A percentile compares a stretch with the other conserved stretches of the same genome.
Evolutionary conservation across 2,329 filamentous ascomycete species (phyloP).

Genomic region (Aureobasidium zeae): DNA sequence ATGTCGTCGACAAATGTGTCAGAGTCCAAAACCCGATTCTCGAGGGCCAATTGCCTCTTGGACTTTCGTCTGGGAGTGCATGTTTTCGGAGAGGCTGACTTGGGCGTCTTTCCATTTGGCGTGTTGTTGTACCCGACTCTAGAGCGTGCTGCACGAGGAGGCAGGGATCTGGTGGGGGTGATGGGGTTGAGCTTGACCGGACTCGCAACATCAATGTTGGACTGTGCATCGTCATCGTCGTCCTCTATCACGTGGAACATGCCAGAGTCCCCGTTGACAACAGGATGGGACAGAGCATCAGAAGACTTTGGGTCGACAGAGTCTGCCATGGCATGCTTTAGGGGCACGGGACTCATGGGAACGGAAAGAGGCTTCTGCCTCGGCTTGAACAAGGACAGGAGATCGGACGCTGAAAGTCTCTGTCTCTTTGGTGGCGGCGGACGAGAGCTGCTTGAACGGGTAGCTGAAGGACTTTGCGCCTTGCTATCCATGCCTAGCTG

Average conservation of each 20-base stretch:
- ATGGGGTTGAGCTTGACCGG: neutral
- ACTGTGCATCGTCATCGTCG: conserved; percentile 8
- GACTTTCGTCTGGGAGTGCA: conserved; percentile 14
- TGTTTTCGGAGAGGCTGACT: neutral
- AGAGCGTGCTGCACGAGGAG: conserved; percentile 22
- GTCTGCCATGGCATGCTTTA: neutral
- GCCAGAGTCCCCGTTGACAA: no score
- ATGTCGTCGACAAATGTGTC: neutral
- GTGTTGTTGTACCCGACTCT: conserved; percentile 22
- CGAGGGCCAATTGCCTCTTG: conserved; percentile 13
- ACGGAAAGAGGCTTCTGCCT: neutral
- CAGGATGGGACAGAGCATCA: no score
- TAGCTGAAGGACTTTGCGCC: neutral
- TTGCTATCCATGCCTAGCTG: no score
- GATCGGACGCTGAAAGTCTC: conserved; percentile 5
- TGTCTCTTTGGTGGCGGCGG: conserved; percentile 2
- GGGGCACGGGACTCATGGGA: neutral
- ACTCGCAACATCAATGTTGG: conserved; percentile 10
- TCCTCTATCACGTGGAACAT: neutral
- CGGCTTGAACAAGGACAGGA: conserved; percentile 14
- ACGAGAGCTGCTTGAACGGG: neutral
- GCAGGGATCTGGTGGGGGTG: conserved; percentile 18
- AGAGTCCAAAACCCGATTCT: conserved; percentile 12
- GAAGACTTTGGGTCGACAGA: neutral
- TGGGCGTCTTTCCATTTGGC: conserved; percentile 7